Base-by-base conservation (phyloP, 2,329 filamentous ascomycete species). In the Colletotrichum tamarilloi region DNA sequence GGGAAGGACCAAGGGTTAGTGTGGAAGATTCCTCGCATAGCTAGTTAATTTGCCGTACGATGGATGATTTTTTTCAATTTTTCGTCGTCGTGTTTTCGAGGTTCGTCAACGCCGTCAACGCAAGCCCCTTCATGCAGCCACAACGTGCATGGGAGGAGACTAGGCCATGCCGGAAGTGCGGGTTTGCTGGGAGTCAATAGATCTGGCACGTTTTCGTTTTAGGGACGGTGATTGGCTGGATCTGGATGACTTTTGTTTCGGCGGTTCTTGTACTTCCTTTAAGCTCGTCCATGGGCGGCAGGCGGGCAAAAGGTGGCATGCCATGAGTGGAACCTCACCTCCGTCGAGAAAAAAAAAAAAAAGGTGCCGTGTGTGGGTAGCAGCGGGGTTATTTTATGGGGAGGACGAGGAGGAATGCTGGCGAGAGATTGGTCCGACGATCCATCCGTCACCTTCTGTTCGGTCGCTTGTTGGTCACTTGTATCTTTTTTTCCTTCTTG, bases 121-220 rank as follows among this genome's bases (percentile, higher is more conserved):
- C 52, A 26, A 11, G 32, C 32, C 32, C n/a, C n/a, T 28, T 68
- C 57, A 59, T 38, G 32, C 66, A 62, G 26, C 58, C 30, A 30
- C 24, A n/a, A n/a, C 42, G 30, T 11, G n/a, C 16, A 26, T 49
- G 4, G 42, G 12, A 42, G 8, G 22, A 14, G 49, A 14, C 42
- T 49, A 49, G 52, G 56, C 67, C 62, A 66, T 67, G 67, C 74
- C 72, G 74, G 68, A 72, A 67, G 60, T 49, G 64, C 74, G 74
- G 74, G 63, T 75, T 75, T n/a, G 56, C 72, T 68, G 58, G 58
- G 32, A 74, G 72, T 71, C 74, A 75, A 75, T 75, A 60, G 67
- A 72, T 68, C 74, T 71, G 66, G 74, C 74, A 75, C 74, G 74
- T 75, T 75, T 67, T 59, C 52, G 26, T 16, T 62, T 46, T 6